Conservation (phyloP, 768 basidiomycete species). For the Leccinum longicurvipes region DNA sequence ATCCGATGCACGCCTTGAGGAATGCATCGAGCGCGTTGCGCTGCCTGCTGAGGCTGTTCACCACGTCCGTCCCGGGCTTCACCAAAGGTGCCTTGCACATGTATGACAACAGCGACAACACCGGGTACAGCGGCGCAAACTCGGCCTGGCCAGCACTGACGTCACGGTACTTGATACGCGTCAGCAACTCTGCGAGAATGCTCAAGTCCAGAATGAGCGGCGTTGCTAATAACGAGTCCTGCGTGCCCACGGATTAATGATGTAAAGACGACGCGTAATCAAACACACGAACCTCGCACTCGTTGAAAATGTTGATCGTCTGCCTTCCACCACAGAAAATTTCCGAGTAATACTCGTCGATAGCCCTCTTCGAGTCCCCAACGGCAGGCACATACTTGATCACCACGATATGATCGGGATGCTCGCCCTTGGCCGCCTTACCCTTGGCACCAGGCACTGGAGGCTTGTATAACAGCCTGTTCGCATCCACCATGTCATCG, state of each 20-base stretch:
- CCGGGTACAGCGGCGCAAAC: slow-evolving; percentile 83
- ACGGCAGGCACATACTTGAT: slow-evolving; percentile 98
- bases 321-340: slow-evolving; percentile 94
- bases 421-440: slow-evolving; percentile 80
- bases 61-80: slow-evolving; percentile 89
- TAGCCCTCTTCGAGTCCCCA: slow-evolving; percentile 97
- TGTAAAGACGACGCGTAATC: accelerated
- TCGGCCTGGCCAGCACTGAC: slow-evolving; percentile 43
- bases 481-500: slow-evolving; percentile 96
- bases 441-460: slow-evolving; percentile 53
- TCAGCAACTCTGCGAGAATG: slow-evolving; percentile 91
- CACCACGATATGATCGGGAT: slow-evolving; percentile 95
- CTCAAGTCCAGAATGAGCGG: slow-evolving; percentile 93
- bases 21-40: slow-evolving; percentile 91
- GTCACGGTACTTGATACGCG: slow-evolving; percentile 87
- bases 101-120: slow-evolving; percentile 90
- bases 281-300: slow-evolving; percentile 73
- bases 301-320: slow-evolving; percentile 96
- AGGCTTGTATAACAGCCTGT: slow-evolving; percentile 86
- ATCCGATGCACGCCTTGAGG: slow-evolving; percentile 90
- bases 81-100: slow-evolving; percentile 99
- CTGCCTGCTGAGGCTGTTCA: slow-evolving; percentile 94
- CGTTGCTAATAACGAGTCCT: slow-evolving; percentile 94
- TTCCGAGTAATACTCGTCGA: slow-evolving; percentile 99
- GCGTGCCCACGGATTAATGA: background rate